phyloP scores from a whole-genome alignment of 768 basidiomycete genomes.

The Exsudoporus frostii region DNA sequence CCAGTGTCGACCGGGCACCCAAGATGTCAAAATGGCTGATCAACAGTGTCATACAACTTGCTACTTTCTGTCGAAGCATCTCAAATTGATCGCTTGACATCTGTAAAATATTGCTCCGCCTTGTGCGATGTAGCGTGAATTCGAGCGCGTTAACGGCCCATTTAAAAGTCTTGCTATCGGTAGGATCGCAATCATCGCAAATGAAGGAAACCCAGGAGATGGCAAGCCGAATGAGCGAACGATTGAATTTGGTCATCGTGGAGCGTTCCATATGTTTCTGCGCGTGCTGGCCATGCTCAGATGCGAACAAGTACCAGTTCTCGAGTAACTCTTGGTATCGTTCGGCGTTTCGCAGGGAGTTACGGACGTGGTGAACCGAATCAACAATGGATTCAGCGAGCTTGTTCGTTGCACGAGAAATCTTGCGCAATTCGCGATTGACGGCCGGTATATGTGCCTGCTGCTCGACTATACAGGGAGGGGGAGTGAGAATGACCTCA shows the following conservation, averaged over 20 bases:
- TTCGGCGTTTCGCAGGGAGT: constrained; percentile 53
- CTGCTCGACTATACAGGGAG: constrained; percentile 63
- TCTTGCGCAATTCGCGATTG: constrained; percentile 87
- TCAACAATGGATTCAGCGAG: constrained; percentile 91
- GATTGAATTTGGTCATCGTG: constrained; percentile 71
- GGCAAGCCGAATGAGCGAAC: constrained; percentile 81
- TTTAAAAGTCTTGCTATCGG: constrained; percentile 92
- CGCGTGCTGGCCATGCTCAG: constrained; percentile 90
- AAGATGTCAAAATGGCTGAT: constrained; percentile 98
- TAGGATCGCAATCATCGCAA: constrained; percentile 95
- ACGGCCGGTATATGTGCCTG: constrained; percentile 91
- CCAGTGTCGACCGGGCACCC: constrained; percentile 83
- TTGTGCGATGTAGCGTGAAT: constrained; percentile 84
- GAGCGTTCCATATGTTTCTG: constrained; percentile 83
- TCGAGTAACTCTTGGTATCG: constrained; percentile 83
- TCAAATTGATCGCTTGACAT: constrained; percentile 88
- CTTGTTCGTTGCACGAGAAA: constrained; percentile 83
- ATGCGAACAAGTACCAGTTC: constrained; percentile 96
- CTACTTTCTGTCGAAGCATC: constrained; percentile 86
- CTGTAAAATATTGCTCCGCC: constrained; percentile 84
- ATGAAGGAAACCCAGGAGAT: constrained; percentile 99
- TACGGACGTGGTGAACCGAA: constrained; percentile 84
- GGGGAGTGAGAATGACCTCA: constrained; percentile 40
- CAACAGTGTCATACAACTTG: constrained; percentile 93
- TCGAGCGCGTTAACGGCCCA: constrained; percentile 98